Base-by-base conservation (phyloP, 257 asterid genomes). In the Echites panduratus region DNA sequence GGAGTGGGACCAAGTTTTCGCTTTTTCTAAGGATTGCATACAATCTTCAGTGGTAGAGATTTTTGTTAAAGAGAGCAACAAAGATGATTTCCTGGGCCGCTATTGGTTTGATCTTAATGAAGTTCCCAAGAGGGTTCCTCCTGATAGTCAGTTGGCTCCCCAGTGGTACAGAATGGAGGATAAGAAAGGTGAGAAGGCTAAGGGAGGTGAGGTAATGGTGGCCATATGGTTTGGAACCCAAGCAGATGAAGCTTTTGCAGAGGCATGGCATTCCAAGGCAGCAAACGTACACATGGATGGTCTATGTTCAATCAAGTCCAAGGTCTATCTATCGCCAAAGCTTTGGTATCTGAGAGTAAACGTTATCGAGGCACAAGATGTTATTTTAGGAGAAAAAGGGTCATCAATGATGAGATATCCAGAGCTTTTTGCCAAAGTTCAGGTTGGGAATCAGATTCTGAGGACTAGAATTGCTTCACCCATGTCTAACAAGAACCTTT, bases 191-290 rank as follows among this genome's bases (percentile, higher is more conserved):
- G 97, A 91, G 7, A 82, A 88, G 80, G 66, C 78, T 0, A 87
- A 91, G 65, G 79, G 86, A 5, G 88, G 90, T 32, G 97, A 91
- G 56, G 78, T 91, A 7, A 91, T 91, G 97, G 86, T 85, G 11
- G 78, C 96, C 0, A 87, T 89, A 19, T 91, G 97, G 97, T 89
- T 89, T 27, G 97, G 97, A 7, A 91, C 97, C 26, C 97, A 91
- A 38, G 97, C 97, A 0, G 97, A 91, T 11, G 96, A 89, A 75
- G 96, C 95, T 1, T 91, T 91, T 38, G 82, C 95, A 0, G 97
- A 91, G 82, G 96, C 97, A 3, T 91, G 97, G 97, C 97, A 91
- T 80, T 91, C 97, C 1, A 89, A 88, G 82, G 90, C 96, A 0
- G 96, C 95, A 1, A 89, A 87, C 53, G 95, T 91, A 72, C 89